These are phyloP conservation scores for Saitozyma sp. DNA, from an alignment of 768 basidiomycete species.

Conservation along the genomic window DNA sequence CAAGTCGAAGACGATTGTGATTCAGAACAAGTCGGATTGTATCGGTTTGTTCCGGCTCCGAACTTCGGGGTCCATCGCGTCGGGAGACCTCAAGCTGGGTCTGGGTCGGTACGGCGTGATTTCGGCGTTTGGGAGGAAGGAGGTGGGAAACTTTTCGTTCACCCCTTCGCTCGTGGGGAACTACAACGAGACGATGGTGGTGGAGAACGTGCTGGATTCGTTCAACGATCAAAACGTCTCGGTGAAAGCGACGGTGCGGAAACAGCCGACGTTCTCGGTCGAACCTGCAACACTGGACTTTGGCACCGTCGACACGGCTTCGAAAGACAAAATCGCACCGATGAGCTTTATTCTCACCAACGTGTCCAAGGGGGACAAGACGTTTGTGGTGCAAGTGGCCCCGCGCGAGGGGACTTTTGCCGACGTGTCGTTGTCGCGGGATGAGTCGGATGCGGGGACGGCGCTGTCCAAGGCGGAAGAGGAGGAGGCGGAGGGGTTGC, in stretches of 20 bases:
- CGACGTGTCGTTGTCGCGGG: conserved; percentile 24
- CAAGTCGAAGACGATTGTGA: conserved; percentile 48
- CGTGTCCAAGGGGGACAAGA: conserved; percentile 40
- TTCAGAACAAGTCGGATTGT: conserved; percentile 50
- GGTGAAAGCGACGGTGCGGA: conserved; percentile 49
- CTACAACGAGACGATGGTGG: conserved; percentile 45
- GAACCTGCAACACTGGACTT: conserved; percentile 36
- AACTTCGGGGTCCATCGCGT: conserved; percentile 48
- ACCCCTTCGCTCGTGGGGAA: conserved; percentile 45
- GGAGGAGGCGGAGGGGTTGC: conserved; percentile 44
- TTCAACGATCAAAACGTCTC: conserved; percentile 44
- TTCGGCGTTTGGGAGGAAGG: conserved; percentile 44
- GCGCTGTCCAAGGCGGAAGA: conserved; percentile 45
- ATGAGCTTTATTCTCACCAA: conserved; percentile 41
- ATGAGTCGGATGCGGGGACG: conserved; percentile 36
- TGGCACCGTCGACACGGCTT: conserved; percentile 14
- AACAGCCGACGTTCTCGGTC: conserved; percentile 44
- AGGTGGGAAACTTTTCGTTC: conserved; percentile 47
- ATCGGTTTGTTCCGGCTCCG: conserved; percentile 48
- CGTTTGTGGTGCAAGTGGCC: conserved; percentile 38
- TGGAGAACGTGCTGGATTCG: conserved; percentile 47
- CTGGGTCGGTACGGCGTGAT: conserved; percentile 50
- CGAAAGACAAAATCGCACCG: neutral
- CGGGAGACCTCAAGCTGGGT: conserved; percentile 47
- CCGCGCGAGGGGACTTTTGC: conserved; percentile 9